Percentiles rank a stretch among this genome's conserved stretches.
Conservation (phyloP, 2,329 filamentous ascomycete genomes). For the Sporothrix sp. region DNA sequence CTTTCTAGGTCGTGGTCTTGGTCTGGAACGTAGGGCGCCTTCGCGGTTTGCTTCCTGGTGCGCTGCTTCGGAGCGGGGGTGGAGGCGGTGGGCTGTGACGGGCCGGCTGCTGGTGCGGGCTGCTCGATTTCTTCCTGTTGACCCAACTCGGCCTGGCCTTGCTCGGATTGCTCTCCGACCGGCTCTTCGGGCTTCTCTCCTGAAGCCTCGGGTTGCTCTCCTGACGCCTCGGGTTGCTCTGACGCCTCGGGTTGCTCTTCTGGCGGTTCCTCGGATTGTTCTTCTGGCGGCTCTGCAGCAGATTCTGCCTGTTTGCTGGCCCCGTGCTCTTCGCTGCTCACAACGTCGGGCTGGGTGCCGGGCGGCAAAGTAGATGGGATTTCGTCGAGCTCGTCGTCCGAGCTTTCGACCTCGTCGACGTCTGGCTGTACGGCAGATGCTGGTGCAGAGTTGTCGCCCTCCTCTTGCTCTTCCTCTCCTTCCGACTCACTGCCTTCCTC, state of each 20-base stretch:
- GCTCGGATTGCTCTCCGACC: too few species aligned
- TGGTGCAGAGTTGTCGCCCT: neutral
- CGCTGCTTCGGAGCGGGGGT: neutral
- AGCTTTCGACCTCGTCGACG: constrained; percentile 5
- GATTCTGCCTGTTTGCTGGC: neutral
- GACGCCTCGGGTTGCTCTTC: too few species aligned
- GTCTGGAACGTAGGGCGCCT: neutral
- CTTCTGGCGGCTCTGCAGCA: neutral
- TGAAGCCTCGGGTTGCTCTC: too few species aligned
- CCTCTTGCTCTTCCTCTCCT: neutral
- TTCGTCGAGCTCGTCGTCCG: constrained; percentile 13
- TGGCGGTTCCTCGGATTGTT: neutral
- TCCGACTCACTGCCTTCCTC: neutral
- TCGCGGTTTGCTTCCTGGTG: neutral
- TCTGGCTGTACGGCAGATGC: neutral
- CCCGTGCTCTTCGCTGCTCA: neutral
- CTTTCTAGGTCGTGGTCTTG: neutral
- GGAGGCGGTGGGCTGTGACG: too few species aligned
- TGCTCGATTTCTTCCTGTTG: too few species aligned
- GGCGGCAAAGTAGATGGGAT: constrained; percentile 6
- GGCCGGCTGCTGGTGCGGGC: neutral
- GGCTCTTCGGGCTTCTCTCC: too few species aligned
- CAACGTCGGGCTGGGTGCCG: neutral
- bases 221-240: too few species aligned
- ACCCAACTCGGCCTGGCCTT: too few species aligned